Base-by-base conservation (phyloP, 2,329 filamentous ascomycete genomes). In the Aureobasidium vineae region DNA sequence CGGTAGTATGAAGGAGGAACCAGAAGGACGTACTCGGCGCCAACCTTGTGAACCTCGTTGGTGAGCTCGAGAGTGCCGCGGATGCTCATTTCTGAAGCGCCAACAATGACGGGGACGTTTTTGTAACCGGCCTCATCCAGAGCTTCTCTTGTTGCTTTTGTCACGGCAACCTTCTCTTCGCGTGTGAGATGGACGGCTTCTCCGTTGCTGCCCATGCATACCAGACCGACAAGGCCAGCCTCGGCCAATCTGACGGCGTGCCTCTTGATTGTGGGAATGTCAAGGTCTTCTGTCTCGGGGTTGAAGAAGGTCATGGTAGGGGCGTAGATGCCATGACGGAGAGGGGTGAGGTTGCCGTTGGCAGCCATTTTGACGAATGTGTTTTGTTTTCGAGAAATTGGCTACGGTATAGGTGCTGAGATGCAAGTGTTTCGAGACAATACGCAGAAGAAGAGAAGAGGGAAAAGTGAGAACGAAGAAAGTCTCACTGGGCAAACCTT, bases 261-360 rank as follows among this genome's bases (percentile, higher is more conserved):
- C 75, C 85, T 89, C 79, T 91, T 90, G 80, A 95, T 90, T 68
- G 85, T 85, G 41, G 89, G 83, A 70, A 93, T 86, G 75, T 96
- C 92, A 72, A 96, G 84, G 57, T 95, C 90, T 79, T 96, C 92
- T 53, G 90, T 95, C 70, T 88, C 85, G 7, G 89, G 84, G 78
- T 94, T 82, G 82, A 96, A 96, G 78, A 96, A 96, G 73, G 91
- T 96, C 88, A 95, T 91, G 68, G 90, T 94, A 31, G 92, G 92
- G 68, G 90, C 90, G 78, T 95, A 96, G 76, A 95, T 92, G 76
- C 91, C 91, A 73, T 89, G 88, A 52, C 90, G 89, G 65, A 96
- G 85, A 70, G 88, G 83, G n/a, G 81, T 84, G 68, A 77, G 70
- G 38, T 63, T 61, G 64, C 69, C 70, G 63, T 71, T 73, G 66